phyloP scores from a whole-genome alignment of 1,139 yeast genomes.

The Candida smagusa region DNA sequence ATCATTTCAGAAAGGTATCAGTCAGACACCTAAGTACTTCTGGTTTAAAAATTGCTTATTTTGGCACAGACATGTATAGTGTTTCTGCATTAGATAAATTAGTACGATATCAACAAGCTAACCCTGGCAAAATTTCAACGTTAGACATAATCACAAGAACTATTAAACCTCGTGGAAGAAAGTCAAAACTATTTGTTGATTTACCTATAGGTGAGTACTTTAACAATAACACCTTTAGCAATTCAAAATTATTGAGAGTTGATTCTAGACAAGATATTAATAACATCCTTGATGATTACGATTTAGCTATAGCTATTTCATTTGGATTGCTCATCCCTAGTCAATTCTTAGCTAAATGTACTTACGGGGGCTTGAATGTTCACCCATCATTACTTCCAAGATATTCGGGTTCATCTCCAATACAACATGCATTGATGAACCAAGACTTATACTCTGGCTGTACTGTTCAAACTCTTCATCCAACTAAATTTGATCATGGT shows the following conservation, averaged over 20 bases:
- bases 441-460: slow-evolving; percentile 71
- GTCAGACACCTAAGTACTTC: background rate
- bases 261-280: slow-evolving; percentile 56
- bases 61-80: slow-evolving; percentile 82
- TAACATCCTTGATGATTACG: slow-evolving; percentile 32
- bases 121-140: slow-evolving; percentile 30
- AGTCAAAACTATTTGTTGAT: slow-evolving; percentile 43
- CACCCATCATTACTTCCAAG: slow-evolving; percentile 89
- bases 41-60: slow-evolving; percentile 50
- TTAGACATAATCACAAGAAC: slow-evolving; percentile 65
- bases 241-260: slow-evolving; percentile 49
- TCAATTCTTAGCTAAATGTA: slow-evolving; percentile 43
- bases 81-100: slow-evolving; percentile 53
- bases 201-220: slow-evolving; percentile 49
- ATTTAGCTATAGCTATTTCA: slow-evolving; percentile 83
- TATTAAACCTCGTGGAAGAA: slow-evolving; percentile 73
- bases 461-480: slow-evolving; percentile 86
- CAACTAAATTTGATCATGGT: slow-evolving; percentile 82
- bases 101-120: slow-evolving; percentile 24
- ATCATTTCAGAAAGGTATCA: background rate
- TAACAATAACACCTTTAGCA: slow-evolving; percentile 17
- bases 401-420: slow-evolving; percentile 87
- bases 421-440: slow-evolving; percentile 74
- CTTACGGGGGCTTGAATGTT: slow-evolving; percentile 76
- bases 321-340: slow-evolving; percentile 80